Conservation (phyloP, 805 yeast genomes). For the Candida methanosorbosa region DNA sequence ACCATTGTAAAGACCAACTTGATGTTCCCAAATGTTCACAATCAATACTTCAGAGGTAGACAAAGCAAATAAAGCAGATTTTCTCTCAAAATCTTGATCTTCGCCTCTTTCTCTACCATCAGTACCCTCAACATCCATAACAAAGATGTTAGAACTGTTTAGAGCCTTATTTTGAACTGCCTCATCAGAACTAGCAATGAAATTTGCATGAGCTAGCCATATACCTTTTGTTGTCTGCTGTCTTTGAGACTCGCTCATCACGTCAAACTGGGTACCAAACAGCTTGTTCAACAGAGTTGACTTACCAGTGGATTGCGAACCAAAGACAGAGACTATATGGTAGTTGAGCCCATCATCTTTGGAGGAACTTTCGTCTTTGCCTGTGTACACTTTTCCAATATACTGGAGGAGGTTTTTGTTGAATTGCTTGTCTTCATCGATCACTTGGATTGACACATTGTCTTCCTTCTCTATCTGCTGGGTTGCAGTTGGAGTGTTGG, state of each 20-base stretch:
- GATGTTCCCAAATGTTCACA: constrained; percentile 94
- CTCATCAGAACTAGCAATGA: constrained; percentile 21
- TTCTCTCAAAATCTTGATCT: constrained; percentile 96
- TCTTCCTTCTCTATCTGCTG: too few species aligned
- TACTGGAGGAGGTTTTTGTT: constrained; percentile 25
- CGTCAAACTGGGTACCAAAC: constrained; percentile 83
- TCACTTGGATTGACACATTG: constrained; percentile 45
- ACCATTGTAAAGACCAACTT: constrained; percentile 94
- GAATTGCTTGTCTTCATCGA: constrained; percentile 53
- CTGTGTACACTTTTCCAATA: constrained; percentile 18
- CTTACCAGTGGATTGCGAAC: constrained; percentile 95
- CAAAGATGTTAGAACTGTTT: constrained; percentile 40
- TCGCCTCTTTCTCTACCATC: constrained; percentile 98
- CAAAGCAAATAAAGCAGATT: constrained; percentile 90
- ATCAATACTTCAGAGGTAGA: constrained; percentile 87
- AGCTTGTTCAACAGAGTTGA: constrained; percentile 82
- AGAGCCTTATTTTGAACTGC: constrained; percentile 4
- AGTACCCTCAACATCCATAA: constrained; percentile 97
- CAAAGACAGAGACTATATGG: constrained; percentile 92
- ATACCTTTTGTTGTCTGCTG: constrained; percentile 89
- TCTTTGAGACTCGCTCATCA: constrained; percentile 81
- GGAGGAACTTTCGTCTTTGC: too few species aligned
- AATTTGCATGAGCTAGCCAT: constrained; percentile 58
- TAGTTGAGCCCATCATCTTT: constrained; percentile 57
- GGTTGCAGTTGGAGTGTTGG: background rate